Conservation (phyloP, 257 asterid genomes). For the Gentiana straminea region DNA sequence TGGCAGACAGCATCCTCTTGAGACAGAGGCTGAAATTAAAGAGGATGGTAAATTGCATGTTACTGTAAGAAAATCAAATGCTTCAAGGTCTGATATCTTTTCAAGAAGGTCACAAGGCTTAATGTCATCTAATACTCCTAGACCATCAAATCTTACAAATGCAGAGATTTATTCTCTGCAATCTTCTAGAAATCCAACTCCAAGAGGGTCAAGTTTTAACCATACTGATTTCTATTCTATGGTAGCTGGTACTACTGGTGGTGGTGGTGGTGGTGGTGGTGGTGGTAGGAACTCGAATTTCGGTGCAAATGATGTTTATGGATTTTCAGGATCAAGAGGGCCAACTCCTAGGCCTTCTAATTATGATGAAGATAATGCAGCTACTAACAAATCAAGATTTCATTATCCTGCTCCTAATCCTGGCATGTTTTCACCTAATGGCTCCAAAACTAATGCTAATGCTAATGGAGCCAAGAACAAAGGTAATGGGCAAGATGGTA, state of each 20-base stretch:
- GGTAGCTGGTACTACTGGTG: constrained; percentile 31
- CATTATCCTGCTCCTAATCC: constrained; percentile 72
- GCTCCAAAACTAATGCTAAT: constrained; percentile 19
- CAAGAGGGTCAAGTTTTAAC: constrained; percentile 81
- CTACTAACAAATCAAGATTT: constrained; percentile 31
- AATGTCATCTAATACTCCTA: constrained; percentile 45
- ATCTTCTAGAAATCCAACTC: constrained; percentile 76
- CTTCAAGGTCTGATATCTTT: constrained; percentile 68
- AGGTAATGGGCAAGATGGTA: constrained; percentile 43
- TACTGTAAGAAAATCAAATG: constrained; percentile 67
- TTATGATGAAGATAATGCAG: constrained; percentile 54
- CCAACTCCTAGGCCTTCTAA: constrained; percentile 74
- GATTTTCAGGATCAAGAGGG: constrained; percentile 42
- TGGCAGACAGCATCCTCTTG: constrained; percentile 52
- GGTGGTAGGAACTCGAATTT: constrained; percentile 54
- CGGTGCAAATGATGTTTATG: constrained; percentile 57
- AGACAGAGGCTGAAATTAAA: constrained; percentile 65
- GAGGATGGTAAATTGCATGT: constrained; percentile 79
- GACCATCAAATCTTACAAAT: constrained; percentile 69
- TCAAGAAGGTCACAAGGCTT: constrained; percentile 60
- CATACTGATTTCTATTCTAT: constrained; percentile 72
- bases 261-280: too few species aligned
- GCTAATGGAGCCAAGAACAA: constrained; percentile 31
- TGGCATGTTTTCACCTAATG: constrained; percentile 66
- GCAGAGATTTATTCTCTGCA: constrained; percentile 88